These are phyloP conservation scores for Xylaria flabelliformis DNA, from an alignment of 495 filamentous ascomycete species.

Conservation along the genomic window DNA sequence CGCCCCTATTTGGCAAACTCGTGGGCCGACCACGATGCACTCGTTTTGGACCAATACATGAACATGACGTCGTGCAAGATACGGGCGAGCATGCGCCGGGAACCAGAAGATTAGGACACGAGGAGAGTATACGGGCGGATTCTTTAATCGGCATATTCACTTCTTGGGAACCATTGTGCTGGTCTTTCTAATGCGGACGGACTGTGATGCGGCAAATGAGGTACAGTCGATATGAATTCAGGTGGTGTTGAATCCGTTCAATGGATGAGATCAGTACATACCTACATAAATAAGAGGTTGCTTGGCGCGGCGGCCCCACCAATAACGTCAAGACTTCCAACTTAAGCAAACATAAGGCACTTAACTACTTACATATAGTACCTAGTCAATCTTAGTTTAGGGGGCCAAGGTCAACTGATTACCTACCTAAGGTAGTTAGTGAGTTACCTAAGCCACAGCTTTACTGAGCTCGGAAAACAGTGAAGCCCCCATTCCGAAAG, in stretches of 20 bases:
- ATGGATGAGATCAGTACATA: background rate
- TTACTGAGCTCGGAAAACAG: background rate
- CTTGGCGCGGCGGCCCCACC: background rate
- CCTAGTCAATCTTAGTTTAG: background rate
- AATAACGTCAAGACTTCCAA: background rate
- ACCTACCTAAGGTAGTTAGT: background rate
- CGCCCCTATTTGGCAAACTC: background rate
- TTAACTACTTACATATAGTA: background rate
- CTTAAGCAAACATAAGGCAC: background rate
- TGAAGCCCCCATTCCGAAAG: background rate
- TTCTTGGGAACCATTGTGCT: conserved; percentile 27
- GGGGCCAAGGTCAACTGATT: background rate
- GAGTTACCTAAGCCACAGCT: too few species aligned
- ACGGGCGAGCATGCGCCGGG: conserved; percentile 29
- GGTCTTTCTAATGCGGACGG: background rate
- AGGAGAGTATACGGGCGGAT: conserved; percentile 38
- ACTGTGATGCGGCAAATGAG: background rate
- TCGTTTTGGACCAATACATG: background rate
- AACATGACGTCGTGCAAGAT: conserved; percentile 41
- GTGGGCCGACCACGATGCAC: background rate
- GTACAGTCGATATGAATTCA: background rate
- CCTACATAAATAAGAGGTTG: background rate
- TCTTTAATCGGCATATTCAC: conserved; percentile 47
- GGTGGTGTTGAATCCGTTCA: background rate
- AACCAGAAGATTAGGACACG: conserved; percentile 32